Conservation (phyloP, 257 asterid species). For the Thymus mandschuricus region DNA sequence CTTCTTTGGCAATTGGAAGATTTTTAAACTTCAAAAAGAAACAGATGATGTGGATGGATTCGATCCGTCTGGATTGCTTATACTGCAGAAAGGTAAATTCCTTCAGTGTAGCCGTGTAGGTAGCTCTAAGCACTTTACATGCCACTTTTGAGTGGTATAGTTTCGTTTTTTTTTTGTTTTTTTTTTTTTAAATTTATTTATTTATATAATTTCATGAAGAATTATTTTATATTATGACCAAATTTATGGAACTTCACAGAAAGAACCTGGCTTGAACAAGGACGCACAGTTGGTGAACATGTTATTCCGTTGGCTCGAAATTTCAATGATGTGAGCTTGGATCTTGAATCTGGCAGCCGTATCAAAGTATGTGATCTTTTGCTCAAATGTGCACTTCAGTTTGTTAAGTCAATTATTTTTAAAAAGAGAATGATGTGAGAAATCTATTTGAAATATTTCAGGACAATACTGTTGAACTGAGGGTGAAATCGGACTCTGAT, state of each 20-base stretch:
- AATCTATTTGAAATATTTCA: slow-evolving; percentile 31
- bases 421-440: not conserved
- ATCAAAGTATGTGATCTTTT: slow-evolving; percentile 56
- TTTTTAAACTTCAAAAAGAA: slow-evolving; percentile 72
- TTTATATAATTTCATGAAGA: too few relatives aligned
- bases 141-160: not conserved
- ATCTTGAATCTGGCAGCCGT: slow-evolving; percentile 71
- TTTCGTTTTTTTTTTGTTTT: slow-evolving; percentile 2
- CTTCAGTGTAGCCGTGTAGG: not conserved
- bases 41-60: slow-evolving; percentile 92
- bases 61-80: slow-evolving; percentile 94
- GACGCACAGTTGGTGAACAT: slow-evolving; percentile 92
- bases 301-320: slow-evolving; percentile 95
- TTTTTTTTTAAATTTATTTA: slow-evolving; percentile 3
- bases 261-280: slow-evolving; percentile 91
- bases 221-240: slow-evolving; percentile 7
- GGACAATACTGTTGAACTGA: slow-evolving; percentile 63
- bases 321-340: slow-evolving; percentile 69
- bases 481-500: slow-evolving; percentile 45
- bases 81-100: slow-evolving; percentile 80
- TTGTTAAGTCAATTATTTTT: not conserved
- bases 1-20: slow-evolving; percentile 93
- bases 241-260: slow-evolving; percentile 50
- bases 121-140: not conserved
- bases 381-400: not conserved